Base-by-base conservation (phyloP, 2,329 filamentous ascomycete genomes). In the Fusarium citri region DNA sequence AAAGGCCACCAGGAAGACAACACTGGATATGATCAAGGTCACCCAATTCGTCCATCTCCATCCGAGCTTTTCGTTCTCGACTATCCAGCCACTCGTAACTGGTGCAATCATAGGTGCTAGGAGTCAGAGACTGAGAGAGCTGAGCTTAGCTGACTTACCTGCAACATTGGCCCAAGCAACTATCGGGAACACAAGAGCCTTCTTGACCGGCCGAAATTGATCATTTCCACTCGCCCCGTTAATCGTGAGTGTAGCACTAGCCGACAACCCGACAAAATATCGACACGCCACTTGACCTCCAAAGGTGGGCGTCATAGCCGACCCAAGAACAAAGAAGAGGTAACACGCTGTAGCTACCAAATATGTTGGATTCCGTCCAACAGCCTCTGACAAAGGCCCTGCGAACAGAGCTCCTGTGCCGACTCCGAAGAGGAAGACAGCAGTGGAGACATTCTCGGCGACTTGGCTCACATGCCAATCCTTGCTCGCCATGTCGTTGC, bases 31-130 rank as follows among this genome's bases (percentile, higher is more conserved):
- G 45, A 92, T 91, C 45, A 91, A 78, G 55, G 91, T 82, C 2
- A 89, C 82, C 78, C 90, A 92, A 75, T 91, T 89, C 0, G 83
- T 82, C 87, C 87, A 90, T 31, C 86, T 81, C 84, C 89, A 92
- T 6, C 51, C 51, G 1, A 60, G 26, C 0, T 3, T 23, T 2
- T 23, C 25, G 4, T 58, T 57, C 1, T 55, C 9, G 8, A 57
- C 57, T 16, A 58, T 57, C 51, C 51, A 60, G 12, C 51, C 57
- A 4, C 51, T n/a, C n/a, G 53, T 43, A 23, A 57, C 18, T 0
- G 57, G 53, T 5, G 57, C 42, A 7, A 60, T 57, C 0, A 60
- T 51, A 26, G 57, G 57, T 12, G 57, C 51, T 60, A 9, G 5
- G 2, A 3, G 3, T 25, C 4, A 37, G 8, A 5, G 3, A 9